Evolutionary conservation across 257 asterid genomes (phyloP).

Genomic region (Cordia subcordata): DNA sequence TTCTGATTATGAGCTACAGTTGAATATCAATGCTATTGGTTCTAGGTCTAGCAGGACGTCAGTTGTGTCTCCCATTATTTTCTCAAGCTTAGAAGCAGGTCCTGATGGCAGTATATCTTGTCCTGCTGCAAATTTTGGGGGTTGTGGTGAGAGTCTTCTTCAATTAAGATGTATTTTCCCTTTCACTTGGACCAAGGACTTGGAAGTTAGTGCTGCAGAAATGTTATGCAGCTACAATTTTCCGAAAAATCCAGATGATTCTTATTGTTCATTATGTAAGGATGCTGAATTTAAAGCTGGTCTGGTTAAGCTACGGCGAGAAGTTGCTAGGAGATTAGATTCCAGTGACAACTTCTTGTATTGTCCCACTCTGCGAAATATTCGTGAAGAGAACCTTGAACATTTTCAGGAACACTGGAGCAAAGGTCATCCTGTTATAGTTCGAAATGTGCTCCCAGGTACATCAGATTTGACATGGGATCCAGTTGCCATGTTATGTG

Average conservation of each 20-base stretch:
- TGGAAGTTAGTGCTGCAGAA: constrained; percentile 71
- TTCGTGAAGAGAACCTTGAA: constrained; percentile 55
- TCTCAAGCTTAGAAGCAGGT: constrained; percentile 39
- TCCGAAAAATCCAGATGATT: constrained; percentile 40
- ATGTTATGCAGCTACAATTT: constrained; percentile 39
- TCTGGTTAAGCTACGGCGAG: constrained; percentile 28
- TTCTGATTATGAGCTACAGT: constrained; percentile 31
- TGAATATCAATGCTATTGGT: constrained; percentile 22
- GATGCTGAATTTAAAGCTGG: constrained; percentile 22
- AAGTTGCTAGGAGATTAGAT: constrained; percentile 39
- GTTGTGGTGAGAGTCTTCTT: constrained; percentile 69
- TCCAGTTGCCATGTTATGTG: constrained; percentile 70
- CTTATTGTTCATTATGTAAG: constrained; percentile 40
- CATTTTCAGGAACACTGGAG: constrained; percentile 94
- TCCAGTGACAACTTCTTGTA: constrained; percentile 55
- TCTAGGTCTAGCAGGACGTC: constrained; percentile 31
- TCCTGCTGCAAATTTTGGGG: constrained; percentile 68
- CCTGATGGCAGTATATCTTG: constrained; percentile 66
- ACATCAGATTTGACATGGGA: constrained; percentile 68
- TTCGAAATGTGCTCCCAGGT: constrained; percentile 55
- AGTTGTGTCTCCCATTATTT: constrained; percentile 21
- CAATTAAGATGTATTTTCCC: constrained; percentile 69
- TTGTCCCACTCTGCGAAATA: constrained; percentile 57
- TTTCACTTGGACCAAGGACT: constrained; percentile 59
- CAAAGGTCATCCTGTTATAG: constrained; percentile 87